These are phyloP conservation scores for Starmerella bombicola DNA, from an alignment of 805 yeast genomes.

Conservation along the genomic window DNA sequence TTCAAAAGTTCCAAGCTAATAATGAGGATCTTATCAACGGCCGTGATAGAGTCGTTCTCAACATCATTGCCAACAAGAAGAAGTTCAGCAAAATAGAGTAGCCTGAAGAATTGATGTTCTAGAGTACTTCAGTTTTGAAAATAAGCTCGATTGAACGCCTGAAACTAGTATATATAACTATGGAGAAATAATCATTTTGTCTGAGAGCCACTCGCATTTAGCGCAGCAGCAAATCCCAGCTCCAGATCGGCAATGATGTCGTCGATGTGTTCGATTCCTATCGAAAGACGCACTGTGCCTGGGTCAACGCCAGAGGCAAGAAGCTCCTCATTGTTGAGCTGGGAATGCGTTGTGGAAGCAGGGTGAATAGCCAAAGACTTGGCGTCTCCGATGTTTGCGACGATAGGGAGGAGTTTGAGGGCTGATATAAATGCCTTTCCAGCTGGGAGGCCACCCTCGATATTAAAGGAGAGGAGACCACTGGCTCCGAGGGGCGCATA, in stretches of 20 bases:
- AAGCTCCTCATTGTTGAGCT: slow-evolving; percentile 72
- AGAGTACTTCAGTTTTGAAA: too few species aligned
- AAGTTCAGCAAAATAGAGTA: slow-evolving; percentile 7
- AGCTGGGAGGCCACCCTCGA: slow-evolving; percentile 54
- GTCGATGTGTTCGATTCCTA: slow-evolving; percentile 84
- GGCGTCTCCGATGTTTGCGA: slow-evolving; percentile 95
- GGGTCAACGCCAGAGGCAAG: slow-evolving; percentile 73
- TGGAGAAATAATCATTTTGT: too few species aligned
- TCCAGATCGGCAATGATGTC: slow-evolving; percentile 84
- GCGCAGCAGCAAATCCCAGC: slow-evolving; percentile 56
- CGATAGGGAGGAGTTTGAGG: slow-evolving; percentile 74
- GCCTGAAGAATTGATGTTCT: too few species aligned
- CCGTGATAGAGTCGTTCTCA: slow-evolving; percentile 11
- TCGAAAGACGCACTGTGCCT: slow-evolving; percentile 77
- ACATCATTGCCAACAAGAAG: slow-evolving; percentile 11
- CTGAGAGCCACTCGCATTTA: too few species aligned
- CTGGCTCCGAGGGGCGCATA: slow-evolving; percentile 74
- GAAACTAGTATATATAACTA: too few species aligned
- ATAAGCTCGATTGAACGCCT: too few species aligned
- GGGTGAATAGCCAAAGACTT: slow-evolving; percentile 94
- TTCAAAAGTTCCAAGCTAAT: slow-evolving; percentile 2
- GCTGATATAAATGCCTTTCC: slow-evolving; percentile 76
- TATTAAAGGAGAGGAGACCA: slow-evolving; percentile 81
- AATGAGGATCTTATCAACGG: slow-evolving; percentile 9
- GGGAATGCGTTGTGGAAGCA: slow-evolving; percentile 91